Evolutionary conservation across 441 rosid species (phyloP).

Genomic region (Mallotus repandus): DNA sequence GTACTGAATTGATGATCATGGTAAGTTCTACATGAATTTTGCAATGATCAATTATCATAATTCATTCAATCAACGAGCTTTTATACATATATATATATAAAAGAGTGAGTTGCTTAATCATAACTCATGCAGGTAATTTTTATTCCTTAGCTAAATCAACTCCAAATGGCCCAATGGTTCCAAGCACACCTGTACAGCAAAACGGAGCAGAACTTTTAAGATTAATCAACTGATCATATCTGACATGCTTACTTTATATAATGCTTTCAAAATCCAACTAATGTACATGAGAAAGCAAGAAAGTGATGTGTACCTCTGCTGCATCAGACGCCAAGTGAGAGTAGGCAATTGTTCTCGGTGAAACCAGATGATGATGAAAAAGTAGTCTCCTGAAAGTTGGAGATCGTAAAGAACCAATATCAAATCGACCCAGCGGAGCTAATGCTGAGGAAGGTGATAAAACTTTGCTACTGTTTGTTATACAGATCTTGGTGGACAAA

Average conservation of each 20-base stretch:
- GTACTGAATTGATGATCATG: no score
- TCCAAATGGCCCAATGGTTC: conserved; percentile 8
- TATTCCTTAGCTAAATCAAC: conserved; percentile 16
- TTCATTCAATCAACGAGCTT: no score
- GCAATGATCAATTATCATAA: no score
- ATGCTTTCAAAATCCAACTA: background rate
- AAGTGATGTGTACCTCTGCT: conserved; percentile 21
- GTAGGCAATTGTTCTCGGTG: conserved; percentile 3
- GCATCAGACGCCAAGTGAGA: conserved; percentile 17
- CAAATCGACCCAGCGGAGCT: conserved; percentile 22
- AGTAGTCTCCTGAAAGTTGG: conserved; percentile 8
- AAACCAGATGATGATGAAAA: conserved; percentile 9
- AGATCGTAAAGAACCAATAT: conserved; percentile 19
- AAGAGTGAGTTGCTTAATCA: conserved; percentile 13
- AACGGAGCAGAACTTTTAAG: background rate
- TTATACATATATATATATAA: background rate
- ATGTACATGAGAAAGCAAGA: background rate
- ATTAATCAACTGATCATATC: background rate
- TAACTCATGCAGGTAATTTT: background rate
- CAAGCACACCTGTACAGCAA: conserved; percentile 8
- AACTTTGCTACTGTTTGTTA: conserved; percentile 10
- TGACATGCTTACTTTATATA: background rate
- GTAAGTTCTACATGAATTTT: no score
- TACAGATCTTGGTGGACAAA: conserved; percentile 17
- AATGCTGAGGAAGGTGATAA: conserved; percentile 1